Evolutionary conservation across 768 basidiomycete species (phyloP), one percentile per base, ranked within the genome.

Genomic region (Tylopilus plumbeoviolaceoides): DNA sequence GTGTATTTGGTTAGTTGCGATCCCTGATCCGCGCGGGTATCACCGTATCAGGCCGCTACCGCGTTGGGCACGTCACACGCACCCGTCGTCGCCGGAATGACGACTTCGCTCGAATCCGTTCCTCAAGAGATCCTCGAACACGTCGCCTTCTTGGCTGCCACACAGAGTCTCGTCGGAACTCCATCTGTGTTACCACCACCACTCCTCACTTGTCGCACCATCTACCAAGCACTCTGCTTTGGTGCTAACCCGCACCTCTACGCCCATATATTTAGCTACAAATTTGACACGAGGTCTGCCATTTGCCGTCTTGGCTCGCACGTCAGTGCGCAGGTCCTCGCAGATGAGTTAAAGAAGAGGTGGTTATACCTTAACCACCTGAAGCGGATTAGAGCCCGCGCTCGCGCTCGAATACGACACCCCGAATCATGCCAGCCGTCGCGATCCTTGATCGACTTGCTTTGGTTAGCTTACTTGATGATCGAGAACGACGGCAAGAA

Each of bases 401-500:
- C 60, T 4, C 41, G 56, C 33, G 59, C 63, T 33, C 57, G 61
- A 39, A 48, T 61, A 44, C 55, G 23, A 17, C 40, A 54, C 14
- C 50, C 62, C 1, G 64, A 59, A 38, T 59, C 68, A 25, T 61
- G 59, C 41, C 70, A 72, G 21, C 11, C 25, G 15, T n/a, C 41
- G 3, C 44, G 46, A n/a, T 7, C 46, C n/a, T 41, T 48, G 35
- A 33, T 44, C 39, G 74, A 82, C n/a, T 63, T 81, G 14, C 77
- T 91, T 6, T 86, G 83, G 75, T 78, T 79, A 27, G 78, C 83
- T 25, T 91, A 87, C 63, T 69, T 89, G 35, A 82, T 92, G 76
- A 72, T 92, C 44, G 91, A 93, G 71, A 86, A 89, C 59, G 86
- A 86, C 27, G 86, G 82, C 40, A 84, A 79, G 63, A 91, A 91